Evolutionary conservation across 306 rosid species (phyloP).

Genomic region (Arachis stenosperma): DNA sequence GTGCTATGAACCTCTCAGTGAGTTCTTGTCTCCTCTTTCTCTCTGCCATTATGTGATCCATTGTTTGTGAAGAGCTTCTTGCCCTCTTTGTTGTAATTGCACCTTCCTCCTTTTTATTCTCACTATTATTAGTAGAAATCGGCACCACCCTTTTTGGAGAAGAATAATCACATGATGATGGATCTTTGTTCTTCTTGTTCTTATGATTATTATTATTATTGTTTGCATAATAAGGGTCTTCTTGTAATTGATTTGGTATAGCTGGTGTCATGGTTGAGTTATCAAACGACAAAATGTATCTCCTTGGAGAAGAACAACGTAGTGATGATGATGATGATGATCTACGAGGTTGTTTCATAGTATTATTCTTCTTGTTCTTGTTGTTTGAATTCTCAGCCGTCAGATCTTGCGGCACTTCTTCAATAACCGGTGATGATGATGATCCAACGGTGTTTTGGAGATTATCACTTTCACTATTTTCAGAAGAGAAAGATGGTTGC

Average conservation of each 20-base stretch:
- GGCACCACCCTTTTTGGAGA: not conserved
- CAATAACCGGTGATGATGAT: too few species aligned
- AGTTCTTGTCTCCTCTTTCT: constrained; percentile 47
- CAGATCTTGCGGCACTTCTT: not conserved
- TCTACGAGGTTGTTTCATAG: too few species aligned
- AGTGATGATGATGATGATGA: too few species aligned
- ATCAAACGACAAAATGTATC: constrained; percentile 44
- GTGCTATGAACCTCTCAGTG: constrained; percentile 45
- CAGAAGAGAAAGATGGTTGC: constrained; percentile 21
- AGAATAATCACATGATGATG: not conserved
- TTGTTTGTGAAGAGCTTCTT: constrained; percentile 25
- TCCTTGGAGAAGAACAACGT: constrained; percentile 16
- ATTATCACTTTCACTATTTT: constrained; percentile 20
- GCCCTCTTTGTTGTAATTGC: not conserved
- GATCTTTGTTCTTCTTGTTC: not conserved
- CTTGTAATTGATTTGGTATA: constrained; percentile 6
- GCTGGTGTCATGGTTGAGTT: constrained; percentile 34
- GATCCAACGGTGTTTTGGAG: not conserved
- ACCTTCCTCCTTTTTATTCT: not conserved
- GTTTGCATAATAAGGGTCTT: not conserved
- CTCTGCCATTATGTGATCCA: constrained; percentile 49
- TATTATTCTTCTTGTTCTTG: not conserved
- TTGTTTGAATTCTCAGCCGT: not conserved
- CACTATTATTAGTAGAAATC: not conserved
- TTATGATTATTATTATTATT: not conserved